Evolutionary conservation across 306 rosid species (phyloP), one percentile per base, ranked within the genome.

Genomic region (Lathyrus tuberosus): DNA sequence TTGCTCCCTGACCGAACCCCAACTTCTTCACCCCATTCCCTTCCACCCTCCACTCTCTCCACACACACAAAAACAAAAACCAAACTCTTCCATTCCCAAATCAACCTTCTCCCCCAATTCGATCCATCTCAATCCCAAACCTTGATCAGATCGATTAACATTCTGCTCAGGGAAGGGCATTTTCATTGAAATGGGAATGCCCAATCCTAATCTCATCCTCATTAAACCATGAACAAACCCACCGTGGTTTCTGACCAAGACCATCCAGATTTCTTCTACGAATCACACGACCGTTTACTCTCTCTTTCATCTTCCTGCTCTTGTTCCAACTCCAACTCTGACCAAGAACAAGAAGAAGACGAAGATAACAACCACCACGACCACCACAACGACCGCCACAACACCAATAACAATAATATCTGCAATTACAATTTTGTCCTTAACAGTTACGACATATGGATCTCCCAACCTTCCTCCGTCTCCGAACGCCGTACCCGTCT

Each of bases 391-490:
- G 1, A 33, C 38, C 7, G 0, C 38, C 38, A 1, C 9, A 33
- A 33, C 38, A 6, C 8, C 8, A 33, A 33, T 33, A 33, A 5
- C 10, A 35, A 35, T 35, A 4, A 78, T 60, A 79, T 74, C 13
- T 49, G 10, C 20, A 75, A 52, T 49, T 42, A 44, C 77, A 71
- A 60, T 62, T 78, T 81, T 16, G 74, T 59, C 18, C 78, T 78
- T 10, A 67, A 54, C 84, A 81, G 86, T 54, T 94, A 91, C 82
- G 97, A 91, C 31, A 60, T 94, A 17, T 94, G 99, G 99, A 88
- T 87, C 95, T 87, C 97, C 75, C 91, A 91, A 70, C 97, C 97
- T 1, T 84, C 91, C 37, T 91, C 99, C 37, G 86, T 94, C 33
- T 86, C 90, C 16, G 99, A 94, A 71, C 99, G 99, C 67, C 95